Conservation (phyloP, 371 early-diverging fungal genomes). For the Apophysomyces trapeziformis region DNA sequence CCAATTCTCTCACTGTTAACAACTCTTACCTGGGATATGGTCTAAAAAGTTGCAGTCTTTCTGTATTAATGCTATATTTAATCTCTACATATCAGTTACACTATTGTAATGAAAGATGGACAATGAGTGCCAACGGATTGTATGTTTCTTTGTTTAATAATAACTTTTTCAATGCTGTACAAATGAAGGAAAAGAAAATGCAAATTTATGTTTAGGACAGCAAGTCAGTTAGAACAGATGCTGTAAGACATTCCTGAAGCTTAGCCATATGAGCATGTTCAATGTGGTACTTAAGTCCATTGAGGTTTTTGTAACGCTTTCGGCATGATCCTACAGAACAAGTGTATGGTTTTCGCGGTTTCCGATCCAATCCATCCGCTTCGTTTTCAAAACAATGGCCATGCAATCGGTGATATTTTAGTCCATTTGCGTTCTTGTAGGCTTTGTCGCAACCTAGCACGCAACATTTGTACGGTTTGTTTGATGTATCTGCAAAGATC, state of each 20-base stretch:
- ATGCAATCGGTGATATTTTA: conserved; percentile 87
- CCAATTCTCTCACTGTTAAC: too few relatives aligned
- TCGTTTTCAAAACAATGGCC: conserved; percentile 62
- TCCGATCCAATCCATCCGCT: conserved; percentile 39
- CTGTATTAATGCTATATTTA: too few relatives aligned
- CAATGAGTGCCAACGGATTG: too few relatives aligned
- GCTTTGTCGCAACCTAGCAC: conserved; percentile 82
- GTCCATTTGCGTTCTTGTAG: conserved; percentile 96
- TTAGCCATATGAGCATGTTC: conserved; percentile 55
- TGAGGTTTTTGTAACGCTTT: conserved; percentile 95
- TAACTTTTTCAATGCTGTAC: too few relatives aligned
- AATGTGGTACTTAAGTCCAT: conserved; percentile 95
- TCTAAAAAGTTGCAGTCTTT: too few relatives aligned
- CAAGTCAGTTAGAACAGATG: not conserved
- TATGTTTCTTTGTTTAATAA: too few relatives aligned
- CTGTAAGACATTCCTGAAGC: not conserved
- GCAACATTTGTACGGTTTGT: conserved; percentile 78
- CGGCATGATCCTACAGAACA: conserved; percentile 82
- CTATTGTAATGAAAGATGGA: too few relatives aligned
- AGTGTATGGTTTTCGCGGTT: conserved; percentile 73
- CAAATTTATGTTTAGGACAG: not conserved
- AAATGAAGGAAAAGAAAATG: too few relatives aligned
- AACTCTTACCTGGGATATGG: too few relatives aligned
- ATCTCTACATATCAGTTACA: too few relatives aligned
- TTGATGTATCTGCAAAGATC: conserved; percentile 11